Evolutionary conservation across 2,329 filamentous ascomycete genomes (phyloP).

Genomic region (Torrubiella hemipterigena): DNA sequence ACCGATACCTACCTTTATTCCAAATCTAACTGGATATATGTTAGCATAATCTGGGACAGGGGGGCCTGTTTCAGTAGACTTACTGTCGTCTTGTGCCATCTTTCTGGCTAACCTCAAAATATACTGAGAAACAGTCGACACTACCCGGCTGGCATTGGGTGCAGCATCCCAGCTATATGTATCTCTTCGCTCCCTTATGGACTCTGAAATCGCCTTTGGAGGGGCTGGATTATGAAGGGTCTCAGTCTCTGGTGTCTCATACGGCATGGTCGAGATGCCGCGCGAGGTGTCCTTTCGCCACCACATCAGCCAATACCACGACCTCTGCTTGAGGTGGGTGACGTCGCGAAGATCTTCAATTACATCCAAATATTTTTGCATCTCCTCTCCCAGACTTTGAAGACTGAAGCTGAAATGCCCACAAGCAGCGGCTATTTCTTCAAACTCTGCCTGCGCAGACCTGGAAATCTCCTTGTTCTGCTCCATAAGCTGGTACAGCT

Average conservation of each 20-base stretch:
- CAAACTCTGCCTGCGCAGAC: conserved; percentile 71
- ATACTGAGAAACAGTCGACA: conserved; percentile 27
- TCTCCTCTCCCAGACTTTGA: conserved; percentile 76
- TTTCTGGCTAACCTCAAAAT: conserved; percentile 28
- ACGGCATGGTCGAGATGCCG: conserved; percentile 10
- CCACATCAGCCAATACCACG: conserved; percentile 71
- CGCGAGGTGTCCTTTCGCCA: conserved; percentile 34
- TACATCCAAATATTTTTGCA: conserved; percentile 65
- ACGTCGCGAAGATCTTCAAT: conserved; percentile 68
- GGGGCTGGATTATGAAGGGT: conserved; percentile 25
- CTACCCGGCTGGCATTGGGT: conserved; percentile 24
- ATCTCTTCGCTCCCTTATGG: conserved; percentile 32
- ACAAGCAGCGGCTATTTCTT: conserved; percentile 92
- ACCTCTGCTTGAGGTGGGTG: conserved; percentile 45
- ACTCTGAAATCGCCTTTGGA: conserved; percentile 35
- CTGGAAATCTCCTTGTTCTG: conserved; percentile 49
- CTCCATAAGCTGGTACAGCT: conserved; percentile 65
- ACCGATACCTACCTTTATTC: conserved; percentile 78
- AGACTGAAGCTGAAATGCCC: conserved; percentile 86
- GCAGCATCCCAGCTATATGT: conserved; percentile 36
- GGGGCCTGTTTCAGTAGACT: conserved; percentile 8
- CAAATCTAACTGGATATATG: conserved; percentile 45
- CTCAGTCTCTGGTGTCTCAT: conserved; percentile 19
- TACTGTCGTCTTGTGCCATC: conserved; percentile 36
- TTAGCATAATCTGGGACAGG: conserved; percentile 1